Evolutionary conservation across 2,329 filamentous ascomycete species (phyloP).

Genomic region (Cercospora sp.): DNA sequence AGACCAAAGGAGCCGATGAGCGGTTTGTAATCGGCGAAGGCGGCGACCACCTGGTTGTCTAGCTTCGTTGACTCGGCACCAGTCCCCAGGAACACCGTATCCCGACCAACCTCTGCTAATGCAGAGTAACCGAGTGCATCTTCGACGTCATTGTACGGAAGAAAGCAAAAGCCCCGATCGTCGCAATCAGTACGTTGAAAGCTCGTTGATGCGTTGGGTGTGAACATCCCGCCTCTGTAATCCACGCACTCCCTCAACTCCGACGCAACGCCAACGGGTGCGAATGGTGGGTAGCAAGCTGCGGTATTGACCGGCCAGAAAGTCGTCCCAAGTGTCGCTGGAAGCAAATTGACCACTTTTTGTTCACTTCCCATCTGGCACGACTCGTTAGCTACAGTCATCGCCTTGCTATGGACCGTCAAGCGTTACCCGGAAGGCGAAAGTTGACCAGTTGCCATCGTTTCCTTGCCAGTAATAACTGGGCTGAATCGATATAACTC

Average conservation of each 20-base stretch:
- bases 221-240: slow-evolving; percentile 10
- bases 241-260: too few relatives aligned
- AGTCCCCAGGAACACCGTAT: slow-evolving; percentile 8
- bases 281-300: too few relatives aligned
- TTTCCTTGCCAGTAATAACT: background rate
- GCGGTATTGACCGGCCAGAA: too few relatives aligned
- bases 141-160: slow-evolving; percentile 7
- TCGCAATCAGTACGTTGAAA: background rate
- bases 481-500: background rate
- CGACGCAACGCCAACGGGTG: too few relatives aligned
- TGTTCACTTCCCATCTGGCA: slow-evolving; percentile 53
- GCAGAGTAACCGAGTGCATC: slow-evolving; percentile 1
- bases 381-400: background rate
- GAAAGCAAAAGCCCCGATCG: background rate
- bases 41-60: slow-evolving; percentile 10
- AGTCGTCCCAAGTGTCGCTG: slow-evolving; percentile 51
- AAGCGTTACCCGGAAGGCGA: slow-evolving; percentile 48
- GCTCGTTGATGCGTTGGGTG: background rate
- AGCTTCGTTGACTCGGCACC: background rate
- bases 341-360: slow-evolving; percentile 56
- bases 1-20: slow-evolving; percentile 44
- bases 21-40: slow-evolving; percentile 6
- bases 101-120: background rate
- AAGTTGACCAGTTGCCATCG: slow-evolving; percentile 73
- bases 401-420: background rate